Evolutionary conservation across 106 monocot species (phyloP).

Genomic region (Phalaenopsis equestris): DNA sequence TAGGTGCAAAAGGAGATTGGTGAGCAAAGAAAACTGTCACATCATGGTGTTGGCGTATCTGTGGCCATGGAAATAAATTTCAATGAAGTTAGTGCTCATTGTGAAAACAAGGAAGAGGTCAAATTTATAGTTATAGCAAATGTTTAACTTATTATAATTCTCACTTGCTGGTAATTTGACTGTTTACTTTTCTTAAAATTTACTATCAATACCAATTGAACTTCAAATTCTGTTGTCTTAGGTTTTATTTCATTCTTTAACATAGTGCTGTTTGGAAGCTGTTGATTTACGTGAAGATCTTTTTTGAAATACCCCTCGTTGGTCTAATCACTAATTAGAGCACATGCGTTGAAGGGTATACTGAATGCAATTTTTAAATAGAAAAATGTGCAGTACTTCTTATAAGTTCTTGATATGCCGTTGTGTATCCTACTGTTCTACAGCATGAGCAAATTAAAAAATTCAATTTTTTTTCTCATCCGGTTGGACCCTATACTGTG

Average conservation of each 20-base stretch:
- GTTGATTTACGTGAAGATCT: background rate
- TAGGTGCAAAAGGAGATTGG: conserved; percentile 94
- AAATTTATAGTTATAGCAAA: background rate
- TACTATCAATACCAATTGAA: background rate
- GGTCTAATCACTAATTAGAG: background rate
- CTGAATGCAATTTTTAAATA: background rate
- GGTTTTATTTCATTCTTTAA: background rate
- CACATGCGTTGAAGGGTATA: background rate
- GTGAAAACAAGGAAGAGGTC: conserved; percentile 55
- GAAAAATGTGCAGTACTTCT: background rate
- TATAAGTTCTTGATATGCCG: background rate
- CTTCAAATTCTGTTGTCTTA: background rate
- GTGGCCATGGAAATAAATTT: conserved; percentile 52
- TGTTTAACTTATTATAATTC: background rate
- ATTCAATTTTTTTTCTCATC: background rate
- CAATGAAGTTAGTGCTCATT: conserved; percentile 26
- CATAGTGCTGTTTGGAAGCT: background rate
- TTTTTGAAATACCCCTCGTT: background rate
- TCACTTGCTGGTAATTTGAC: background rate
- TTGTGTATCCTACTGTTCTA: background rate
- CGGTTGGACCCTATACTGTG: background rate
- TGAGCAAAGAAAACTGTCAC: conserved; percentile 70
- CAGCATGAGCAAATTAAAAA: background rate
- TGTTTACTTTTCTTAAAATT: background rate
- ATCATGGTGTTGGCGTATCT: conserved; percentile 79